Base-by-base conservation (phyloP, 164 flowering plant species). In the Magnolia officinalis region DNA sequence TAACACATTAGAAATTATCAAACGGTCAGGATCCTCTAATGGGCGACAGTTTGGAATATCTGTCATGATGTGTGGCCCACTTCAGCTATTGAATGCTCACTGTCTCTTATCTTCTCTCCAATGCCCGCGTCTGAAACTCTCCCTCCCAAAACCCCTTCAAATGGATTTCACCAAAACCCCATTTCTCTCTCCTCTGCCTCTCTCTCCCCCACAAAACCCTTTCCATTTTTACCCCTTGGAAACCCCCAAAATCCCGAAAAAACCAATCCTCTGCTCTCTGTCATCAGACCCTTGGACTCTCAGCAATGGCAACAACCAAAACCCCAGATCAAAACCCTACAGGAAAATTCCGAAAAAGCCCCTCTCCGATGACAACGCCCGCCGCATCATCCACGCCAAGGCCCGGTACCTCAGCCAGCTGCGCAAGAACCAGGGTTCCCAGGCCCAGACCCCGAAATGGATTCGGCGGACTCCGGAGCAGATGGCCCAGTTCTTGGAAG, bases 301-400 rank as follows among this genome's bases (percentile, higher is more conserved):
- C 73, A 86, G 90, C 81, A 88, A 87, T 70, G 94, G 94, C 78
- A 84, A 86, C 63, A 69, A 75, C 24, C 19, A 5, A 77, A 79
- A 72, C 21, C 88, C 98, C 8, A 92, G 88, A 70, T 37, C 45
- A 37, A 37, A 37, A 37, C 90, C 94, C 75, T 85, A 45, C 67
- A 81, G 83, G 78, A 84, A 79, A 73, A 80, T 83, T 82, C 90
- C 86, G 23, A 95, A 89, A 29, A 88, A 85, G 70, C 88, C 90
- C 0, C 92, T 91, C 49, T 89, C 97, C 11, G 97, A 93, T 80
- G 94, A 92, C 87, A 86, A 93, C 83, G 97, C 97, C 13, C 92
- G 97, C 26, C 89, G 97, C 10, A 90, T 95, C 13, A 90, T 93
- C 83, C 88, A 89, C 50, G 86, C 80, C 21, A 91, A 92, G 75